A percentile compares a stretch with the other conserved stretches of the same genome.
Conservation (phyloP, 306 rosid genomes). For the Abrus precatorius region DNA sequence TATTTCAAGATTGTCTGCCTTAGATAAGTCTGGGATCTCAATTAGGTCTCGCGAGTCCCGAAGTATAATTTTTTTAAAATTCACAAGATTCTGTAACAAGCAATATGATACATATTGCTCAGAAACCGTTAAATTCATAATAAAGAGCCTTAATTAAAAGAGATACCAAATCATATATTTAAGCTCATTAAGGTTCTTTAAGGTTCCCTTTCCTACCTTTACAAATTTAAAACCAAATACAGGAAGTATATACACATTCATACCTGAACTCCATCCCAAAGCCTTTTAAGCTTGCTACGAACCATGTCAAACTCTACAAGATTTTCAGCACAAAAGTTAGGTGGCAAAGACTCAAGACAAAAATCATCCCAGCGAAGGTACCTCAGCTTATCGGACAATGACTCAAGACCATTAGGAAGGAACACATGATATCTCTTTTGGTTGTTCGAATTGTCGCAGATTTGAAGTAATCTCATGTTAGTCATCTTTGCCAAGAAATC, state of each 20-base stretch:
- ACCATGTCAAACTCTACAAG: background rate
- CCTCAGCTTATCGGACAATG: background rate
- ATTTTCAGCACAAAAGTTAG: conserved; percentile 18
- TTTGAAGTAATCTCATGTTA: background rate
- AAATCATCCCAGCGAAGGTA: background rate
- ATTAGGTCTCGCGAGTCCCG: background rate
- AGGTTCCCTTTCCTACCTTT: no score
- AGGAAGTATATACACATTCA: background rate
- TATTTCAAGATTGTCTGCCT: background rate
- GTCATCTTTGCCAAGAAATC: conserved; percentile 16
- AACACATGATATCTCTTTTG: background rate
- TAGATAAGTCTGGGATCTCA: conserved; percentile 20
- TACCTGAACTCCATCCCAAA: conserved; percentile 24
- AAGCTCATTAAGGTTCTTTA: no score
- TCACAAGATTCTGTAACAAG: background rate
- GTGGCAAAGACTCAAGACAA: conserved; percentile 23
- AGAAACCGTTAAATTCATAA: background rate
- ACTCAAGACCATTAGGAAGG: background rate
- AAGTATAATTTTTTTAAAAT: background rate
- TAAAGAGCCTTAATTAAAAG: no score
- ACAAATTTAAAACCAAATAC: no score
- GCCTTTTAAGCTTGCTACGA: background rate
- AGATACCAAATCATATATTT: no score
- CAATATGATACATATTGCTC: background rate
- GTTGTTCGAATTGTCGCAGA: no score